Percentiles rank a stretch among this genome's conserved stretches.
Evolutionary conservation across 192 early-diverging fungal species (phyloP).

Genomic region (Backusella circina): DNA sequence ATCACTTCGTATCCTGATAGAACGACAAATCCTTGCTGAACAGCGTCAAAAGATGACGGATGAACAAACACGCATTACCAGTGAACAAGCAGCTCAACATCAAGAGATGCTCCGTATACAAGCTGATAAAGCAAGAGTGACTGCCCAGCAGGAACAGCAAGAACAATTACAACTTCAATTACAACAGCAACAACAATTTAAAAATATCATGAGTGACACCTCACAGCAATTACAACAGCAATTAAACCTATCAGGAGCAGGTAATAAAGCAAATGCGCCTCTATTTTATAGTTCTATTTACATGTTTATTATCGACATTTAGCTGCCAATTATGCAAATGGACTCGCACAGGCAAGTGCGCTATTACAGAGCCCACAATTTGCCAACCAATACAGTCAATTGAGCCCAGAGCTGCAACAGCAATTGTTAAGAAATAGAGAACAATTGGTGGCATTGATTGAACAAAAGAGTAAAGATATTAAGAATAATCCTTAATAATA

Average conservation of each 20-base stretch:
- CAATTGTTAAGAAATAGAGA: conserved; percentile 26
- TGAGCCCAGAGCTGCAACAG: conserved; percentile 30
- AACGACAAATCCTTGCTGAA: conserved; percentile 20
- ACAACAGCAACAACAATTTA: background rate
- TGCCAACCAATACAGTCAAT: conserved; percentile 24
- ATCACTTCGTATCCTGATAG: conserved; percentile 6
- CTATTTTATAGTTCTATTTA: too few relatives aligned
- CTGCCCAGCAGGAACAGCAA: background rate
- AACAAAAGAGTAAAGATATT: conserved; percentile 23
- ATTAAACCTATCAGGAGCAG: background rate
- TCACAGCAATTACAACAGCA: conserved; percentile 1
- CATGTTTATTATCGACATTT: background rate
- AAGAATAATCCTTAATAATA: conserved; percentile 6
- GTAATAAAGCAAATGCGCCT: conserved; percentile 3
- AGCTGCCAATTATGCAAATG: conserved; percentile 16
- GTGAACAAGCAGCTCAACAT: conserved; percentile 24
- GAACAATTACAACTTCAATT: background rate
- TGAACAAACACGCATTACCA: conserved; percentile 16
- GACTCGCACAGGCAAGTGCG: conserved; percentile 26
- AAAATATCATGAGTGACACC: background rate
- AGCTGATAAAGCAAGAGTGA: conserved; percentile 18
- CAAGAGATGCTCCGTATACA: conserved; percentile 16
- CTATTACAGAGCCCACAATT: conserved; percentile 24
- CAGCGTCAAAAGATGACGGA: conserved; percentile 26
- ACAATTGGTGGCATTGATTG: conserved; percentile 23